A percentile compares a stretch with the other conserved stretches of the same genome.
Conservation (phyloP, 225 moss, liverwort and hornwort species). For the Lunularia cruciata region DNA sequence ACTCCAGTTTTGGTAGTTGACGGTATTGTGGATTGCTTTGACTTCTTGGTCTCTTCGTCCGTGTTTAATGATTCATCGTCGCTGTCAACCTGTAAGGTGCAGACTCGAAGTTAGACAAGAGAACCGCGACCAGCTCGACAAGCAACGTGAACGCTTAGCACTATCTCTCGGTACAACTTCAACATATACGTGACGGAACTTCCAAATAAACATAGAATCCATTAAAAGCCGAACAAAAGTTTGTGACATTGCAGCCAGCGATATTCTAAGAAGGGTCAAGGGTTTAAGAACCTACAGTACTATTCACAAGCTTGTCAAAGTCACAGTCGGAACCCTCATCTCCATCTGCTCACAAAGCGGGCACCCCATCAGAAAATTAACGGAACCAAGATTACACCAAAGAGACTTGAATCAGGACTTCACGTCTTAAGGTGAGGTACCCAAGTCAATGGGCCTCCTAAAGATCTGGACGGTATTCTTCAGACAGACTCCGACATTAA, state of each 20-base stretch:
- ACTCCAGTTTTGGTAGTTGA: constrained; percentile 37
- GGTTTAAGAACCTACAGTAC: constrained; percentile 56
- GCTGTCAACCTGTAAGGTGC: constrained; percentile 59
- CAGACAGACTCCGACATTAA: no score
- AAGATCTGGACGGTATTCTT: no score
- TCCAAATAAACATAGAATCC: no score
- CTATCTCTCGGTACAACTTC: no score
- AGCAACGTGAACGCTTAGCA: no score
- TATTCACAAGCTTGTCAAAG: constrained; percentile 84
- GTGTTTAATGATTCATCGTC: constrained; percentile 54
- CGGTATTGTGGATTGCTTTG: constrained; percentile 20
- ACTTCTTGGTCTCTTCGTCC: constrained; percentile 31
- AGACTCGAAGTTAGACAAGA: background rate
- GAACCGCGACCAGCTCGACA: background rate
- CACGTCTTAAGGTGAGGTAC: no score
- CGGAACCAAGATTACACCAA: no score
- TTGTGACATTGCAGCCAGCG: background rate
- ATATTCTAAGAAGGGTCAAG: background rate
- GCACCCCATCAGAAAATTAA: constrained; percentile 4
- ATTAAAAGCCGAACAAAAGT: no score
- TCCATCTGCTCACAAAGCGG: constrained; percentile 55
- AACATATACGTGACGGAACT: no score
- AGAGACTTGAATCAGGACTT: no score
- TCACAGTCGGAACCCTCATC: constrained; percentile 85
- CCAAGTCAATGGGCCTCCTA: no score